Base-by-base conservation (phyloP, 1,139 yeast species). In the Lodderomyces margitis region DNA sequence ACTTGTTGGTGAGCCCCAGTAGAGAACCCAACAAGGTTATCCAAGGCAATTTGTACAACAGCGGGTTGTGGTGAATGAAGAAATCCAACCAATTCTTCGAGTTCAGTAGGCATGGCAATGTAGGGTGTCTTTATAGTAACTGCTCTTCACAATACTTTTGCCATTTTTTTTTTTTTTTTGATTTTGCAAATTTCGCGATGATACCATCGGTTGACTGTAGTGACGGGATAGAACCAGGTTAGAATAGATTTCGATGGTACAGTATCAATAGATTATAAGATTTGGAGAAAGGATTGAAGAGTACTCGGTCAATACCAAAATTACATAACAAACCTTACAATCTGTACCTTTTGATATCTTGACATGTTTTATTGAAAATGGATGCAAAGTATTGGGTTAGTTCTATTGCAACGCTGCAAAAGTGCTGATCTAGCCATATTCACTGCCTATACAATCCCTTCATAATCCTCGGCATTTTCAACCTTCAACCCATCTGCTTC, bases 41-140 rank as follows among this genome's bases (percentile, higher is more conserved):
- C 94, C 42, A 91, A 69, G 0, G 98, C 98, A 43, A 91, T 82
- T 52, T 83, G 89, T 44, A 86, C 81, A 23, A 89, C 88, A 7
- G 87, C 86, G 3, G 87, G 83, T 55, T 87, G 91, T 2, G 86
- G 84, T 7, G 91, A 80, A 59, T 87, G 96, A 47, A 92, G 72
- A 61, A 92, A 91, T 38, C 75, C 80, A 16, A 91, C 96, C 38
- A 89, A 68, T 57, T 82, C 85, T 62, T 79, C 84, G 43, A 80
- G 59, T 58, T 80, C 81, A 5, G 79, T 65, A 20, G 85, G 81
- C 85, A 80, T 80, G 15, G 15, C 31, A 12, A 25, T 9, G 24
- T 19, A n/a, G 3, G 9, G 19, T 10, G 10, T 16, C 8, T 27
- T 27, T 27, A 12, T 27, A n/a, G n/a, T n/a, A n/a, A n/a, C n/a